A percentile compares a stretch with the other conserved stretches of the same genome.
Conservation (phyloP, 768 basidiomycete genomes). For the Pisolithus albus region DNA sequence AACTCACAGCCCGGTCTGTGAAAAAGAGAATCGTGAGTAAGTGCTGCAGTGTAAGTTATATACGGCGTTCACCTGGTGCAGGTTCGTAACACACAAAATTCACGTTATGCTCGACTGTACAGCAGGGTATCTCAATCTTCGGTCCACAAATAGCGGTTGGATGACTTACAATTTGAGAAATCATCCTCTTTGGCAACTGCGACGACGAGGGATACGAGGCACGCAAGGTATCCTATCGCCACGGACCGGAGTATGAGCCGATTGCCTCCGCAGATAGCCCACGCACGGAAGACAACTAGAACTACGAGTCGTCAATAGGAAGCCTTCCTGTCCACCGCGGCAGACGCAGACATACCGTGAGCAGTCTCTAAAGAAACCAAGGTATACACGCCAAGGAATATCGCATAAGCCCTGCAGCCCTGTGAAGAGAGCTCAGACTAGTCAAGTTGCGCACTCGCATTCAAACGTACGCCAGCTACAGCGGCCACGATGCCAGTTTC, state of each 20-base stretch:
- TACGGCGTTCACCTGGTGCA: not conserved
- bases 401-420: not conserved
- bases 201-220: not conserved
- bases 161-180: not conserved
- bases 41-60: not conserved
- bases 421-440: not conserved
- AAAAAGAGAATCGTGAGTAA: not conserved
- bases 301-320: not conserved
- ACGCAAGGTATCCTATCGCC: not conserved
- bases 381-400: not conserved
- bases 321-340: not conserved
- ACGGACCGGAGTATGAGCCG: not conserved
- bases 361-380: not conserved
- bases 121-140: not conserved
- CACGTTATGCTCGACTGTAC: not conserved
- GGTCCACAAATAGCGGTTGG: not conserved
- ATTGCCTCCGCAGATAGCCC: slow-evolving; percentile 7
- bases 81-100: not conserved
- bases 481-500: not conserved
- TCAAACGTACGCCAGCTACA: not conserved
- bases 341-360: not conserved
- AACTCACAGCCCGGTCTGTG: not conserved
- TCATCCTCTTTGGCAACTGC: not conserved
- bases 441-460: not conserved
- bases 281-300: slow-evolving; percentile 5